Percentiles rank a stretch among this genome's conserved stretches.
Conservation (phyloP, 2,329 filamentous ascomycete genomes). For the Aspergillus sp. region DNA sequence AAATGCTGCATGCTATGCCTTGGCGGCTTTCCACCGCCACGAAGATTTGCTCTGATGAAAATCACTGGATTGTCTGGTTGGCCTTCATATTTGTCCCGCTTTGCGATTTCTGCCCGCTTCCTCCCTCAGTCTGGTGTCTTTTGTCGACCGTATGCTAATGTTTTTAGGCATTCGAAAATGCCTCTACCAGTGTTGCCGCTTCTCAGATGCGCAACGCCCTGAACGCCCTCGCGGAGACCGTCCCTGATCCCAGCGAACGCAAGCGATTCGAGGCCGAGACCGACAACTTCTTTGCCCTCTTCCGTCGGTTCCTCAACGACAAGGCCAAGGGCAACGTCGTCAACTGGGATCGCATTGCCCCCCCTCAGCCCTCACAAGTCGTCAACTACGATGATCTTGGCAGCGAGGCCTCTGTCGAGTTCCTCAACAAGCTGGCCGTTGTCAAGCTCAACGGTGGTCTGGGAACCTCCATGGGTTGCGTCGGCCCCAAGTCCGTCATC, state of each 20-base stretch:
- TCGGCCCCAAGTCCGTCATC: constrained; percentile 98
- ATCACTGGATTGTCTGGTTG: not conserved
- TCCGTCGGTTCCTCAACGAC: constrained; percentile 97
- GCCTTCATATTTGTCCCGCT: not conserved
- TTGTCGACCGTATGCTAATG: not conserved
- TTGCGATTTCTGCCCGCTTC: not conserved
- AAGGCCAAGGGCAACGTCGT: constrained; percentile 96
- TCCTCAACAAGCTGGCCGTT: constrained; percentile 96
- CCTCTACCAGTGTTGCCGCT: constrained; percentile 94
- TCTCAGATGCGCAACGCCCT: constrained; percentile 99
- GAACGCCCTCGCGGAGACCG: constrained; percentile 88
- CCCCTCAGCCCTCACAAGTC: constrained; percentile 90
- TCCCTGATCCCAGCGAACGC: constrained; percentile 74
- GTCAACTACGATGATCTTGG: constrained; percentile 90
- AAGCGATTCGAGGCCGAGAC: constrained; percentile 97
- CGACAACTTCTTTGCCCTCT: constrained; percentile 99
- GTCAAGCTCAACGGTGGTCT: constrained; percentile 99
- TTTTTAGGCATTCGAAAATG: constrained; percentile 94
- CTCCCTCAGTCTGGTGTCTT: not conserved
- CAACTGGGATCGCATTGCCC: constrained; percentile 96
- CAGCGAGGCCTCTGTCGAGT: constrained; percentile 87
- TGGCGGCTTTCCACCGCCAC: not conserved
- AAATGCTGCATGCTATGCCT: constrained; percentile 6
- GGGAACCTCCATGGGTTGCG: constrained; percentile 99
- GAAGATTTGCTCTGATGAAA: constrained; percentile 2